Evolutionary conservation across 805 yeast genomes (phyloP).

Genomic region (Yarrowia alimentaria): DNA sequence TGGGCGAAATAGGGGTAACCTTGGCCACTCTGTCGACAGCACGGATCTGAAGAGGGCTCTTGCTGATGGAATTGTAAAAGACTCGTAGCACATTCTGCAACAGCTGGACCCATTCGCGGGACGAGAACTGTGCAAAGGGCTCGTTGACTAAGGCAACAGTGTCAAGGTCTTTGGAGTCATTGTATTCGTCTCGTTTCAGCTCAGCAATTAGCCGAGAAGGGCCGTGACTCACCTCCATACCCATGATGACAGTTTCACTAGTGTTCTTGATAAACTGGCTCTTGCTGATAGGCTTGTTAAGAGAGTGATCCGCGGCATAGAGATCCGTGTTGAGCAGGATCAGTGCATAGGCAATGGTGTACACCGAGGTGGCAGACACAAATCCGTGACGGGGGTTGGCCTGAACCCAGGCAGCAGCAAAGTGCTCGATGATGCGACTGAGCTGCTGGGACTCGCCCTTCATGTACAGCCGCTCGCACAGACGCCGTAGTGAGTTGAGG

Average conservation of each 20-base stretch:
- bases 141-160: slow-evolving; percentile 30
- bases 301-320: slow-evolving; percentile 50
- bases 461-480: slow-evolving; percentile 67
- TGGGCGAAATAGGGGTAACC: slow-evolving; percentile 3
- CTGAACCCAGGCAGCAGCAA: slow-evolving; percentile 61
- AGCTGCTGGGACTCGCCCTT: slow-evolving; percentile 82
- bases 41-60: slow-evolving; percentile 32
- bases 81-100: slow-evolving; percentile 33
- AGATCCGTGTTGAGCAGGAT: slow-evolving; percentile 74
- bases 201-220: not conserved
- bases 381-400: slow-evolving; percentile 50
- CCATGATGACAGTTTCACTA: slow-evolving; percentile 43
- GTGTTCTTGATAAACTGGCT: slow-evolving; percentile 53
- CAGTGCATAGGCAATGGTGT: slow-evolving; percentile 68
- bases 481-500: slow-evolving; percentile 53
- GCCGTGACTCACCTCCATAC: slow-evolving; percentile 1
- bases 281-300: slow-evolving; percentile 42
- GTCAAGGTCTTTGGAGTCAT: slow-evolving; percentile 29
- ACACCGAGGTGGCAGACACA: slow-evolving; percentile 57
- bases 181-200: too few relatives aligned
- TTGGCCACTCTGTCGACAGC: slow-evolving; percentile 19
- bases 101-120: slow-evolving; percentile 34
- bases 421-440: slow-evolving; percentile 67
- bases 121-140: slow-evolving; percentile 26
- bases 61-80: slow-evolving; percentile 35